Evolutionary conservation across 139 green algal genomes (phyloP).

Genomic region (Volvox reticuliferus): DNA sequence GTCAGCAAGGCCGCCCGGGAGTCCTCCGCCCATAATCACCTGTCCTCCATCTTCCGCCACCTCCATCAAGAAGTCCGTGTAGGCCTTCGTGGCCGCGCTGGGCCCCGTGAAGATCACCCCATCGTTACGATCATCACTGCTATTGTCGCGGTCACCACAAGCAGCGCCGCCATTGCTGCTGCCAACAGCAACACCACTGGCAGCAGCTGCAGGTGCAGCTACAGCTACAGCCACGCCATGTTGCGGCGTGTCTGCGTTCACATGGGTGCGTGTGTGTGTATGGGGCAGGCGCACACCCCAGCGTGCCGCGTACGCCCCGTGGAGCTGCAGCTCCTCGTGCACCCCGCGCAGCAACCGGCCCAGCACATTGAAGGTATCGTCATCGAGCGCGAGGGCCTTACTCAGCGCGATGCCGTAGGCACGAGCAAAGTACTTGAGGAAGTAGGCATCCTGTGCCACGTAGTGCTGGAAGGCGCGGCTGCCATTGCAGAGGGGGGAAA

Average conservation of each 20-base stretch:
- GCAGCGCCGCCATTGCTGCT: not conserved
- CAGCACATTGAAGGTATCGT: not conserved
- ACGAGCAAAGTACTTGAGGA: slow-evolving; percentile 71
- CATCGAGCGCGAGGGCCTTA: slow-evolving; percentile 52
- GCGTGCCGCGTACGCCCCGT: slow-evolving; percentile 64
- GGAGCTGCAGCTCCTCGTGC: slow-evolving; percentile 76
- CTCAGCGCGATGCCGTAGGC: slow-evolving; percentile 69
- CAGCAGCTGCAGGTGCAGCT: not conserved
- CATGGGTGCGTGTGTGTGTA: not conserved
- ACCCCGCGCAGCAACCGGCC: slow-evolving; percentile 64
- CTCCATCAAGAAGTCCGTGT: slow-evolving; percentile 76
- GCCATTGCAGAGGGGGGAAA: not conserved
- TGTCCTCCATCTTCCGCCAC: slow-evolving; percentile 62
- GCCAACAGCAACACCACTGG: not conserved
- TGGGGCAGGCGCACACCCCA: slow-evolving; percentile 72
- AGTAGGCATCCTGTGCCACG: slow-evolving; percentile 75
- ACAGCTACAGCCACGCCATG: not conserved
- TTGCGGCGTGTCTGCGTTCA: not conserved
- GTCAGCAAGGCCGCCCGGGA: too few relatives aligned
- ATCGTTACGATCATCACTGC: not conserved
- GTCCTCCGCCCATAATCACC: not conserved
- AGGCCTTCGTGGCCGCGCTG: slow-evolving; percentile 66
- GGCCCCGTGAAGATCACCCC: not conserved
- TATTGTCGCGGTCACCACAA: not conserved
- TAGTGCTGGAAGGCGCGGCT: slow-evolving; percentile 72